A percentile compares a stretch with the other conserved stretches of the same genome.
Conservation (phyloP, 495 filamentous ascomycete genomes). For the Friedmanniomyces simplex region DNA sequence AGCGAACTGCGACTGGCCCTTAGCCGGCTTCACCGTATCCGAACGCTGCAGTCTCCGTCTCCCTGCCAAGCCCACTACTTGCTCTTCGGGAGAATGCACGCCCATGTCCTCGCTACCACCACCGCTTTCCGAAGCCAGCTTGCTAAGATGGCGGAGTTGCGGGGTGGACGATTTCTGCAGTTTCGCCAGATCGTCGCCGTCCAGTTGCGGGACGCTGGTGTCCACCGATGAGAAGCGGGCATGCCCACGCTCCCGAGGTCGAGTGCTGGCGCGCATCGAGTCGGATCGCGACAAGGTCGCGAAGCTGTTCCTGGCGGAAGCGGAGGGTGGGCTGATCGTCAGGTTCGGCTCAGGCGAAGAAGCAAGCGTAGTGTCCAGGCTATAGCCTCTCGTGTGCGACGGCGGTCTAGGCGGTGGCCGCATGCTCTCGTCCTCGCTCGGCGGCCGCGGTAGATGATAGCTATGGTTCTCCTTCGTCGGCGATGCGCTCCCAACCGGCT, state of each 20-base stretch:
- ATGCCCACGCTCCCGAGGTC: slow-evolving; percentile 13
- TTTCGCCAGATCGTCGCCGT: slow-evolving; percentile 51
- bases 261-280: slow-evolving; percentile 25
- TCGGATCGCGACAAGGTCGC: slow-evolving; percentile 27
- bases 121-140: slow-evolving; percentile 58
- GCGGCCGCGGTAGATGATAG: neutral
- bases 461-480: slow-evolving; percentile 7
- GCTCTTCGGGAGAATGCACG: slow-evolving; percentile 60
- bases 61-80: slow-evolving; percentile 80
- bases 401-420: slow-evolving; percentile 8
- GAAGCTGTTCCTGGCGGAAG: slow-evolving; percentile 12
- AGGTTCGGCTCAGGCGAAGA: slow-evolving; percentile 5
- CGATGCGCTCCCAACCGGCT: neutral
- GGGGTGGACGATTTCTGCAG: slow-evolving; percentile 76
- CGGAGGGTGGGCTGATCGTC: slow-evolving; percentile 1
- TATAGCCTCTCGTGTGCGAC: slow-evolving; percentile 11
- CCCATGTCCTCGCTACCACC: slow-evolving; percentile 67
- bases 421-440: neutral
- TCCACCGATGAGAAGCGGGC: slow-evolving; percentile 15
- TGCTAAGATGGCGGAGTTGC: slow-evolving; percentile 81
- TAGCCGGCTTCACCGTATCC: slow-evolving; percentile 6
- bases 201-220: slow-evolving; percentile 12
- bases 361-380: slow-evolving; percentile 4
- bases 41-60: slow-evolving; percentile 71
- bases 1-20: slow-evolving; percentile 10